phyloP scores from a whole-genome alignment of 2,329 filamentous ascomycete species.

The Fusarium abutilonis region DNA sequence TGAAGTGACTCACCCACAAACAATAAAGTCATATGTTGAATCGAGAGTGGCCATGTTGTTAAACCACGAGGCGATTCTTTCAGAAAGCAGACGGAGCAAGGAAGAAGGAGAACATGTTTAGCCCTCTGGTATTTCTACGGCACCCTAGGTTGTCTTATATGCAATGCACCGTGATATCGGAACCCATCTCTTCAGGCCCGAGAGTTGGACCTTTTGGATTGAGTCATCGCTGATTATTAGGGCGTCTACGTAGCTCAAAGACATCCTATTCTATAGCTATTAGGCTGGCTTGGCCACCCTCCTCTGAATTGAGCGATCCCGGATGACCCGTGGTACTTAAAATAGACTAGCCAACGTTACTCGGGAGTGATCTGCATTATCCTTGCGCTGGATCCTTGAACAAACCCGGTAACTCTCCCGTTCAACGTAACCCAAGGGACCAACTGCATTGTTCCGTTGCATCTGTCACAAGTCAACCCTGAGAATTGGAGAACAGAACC shows the following conservation, averaged over 20 bases:
- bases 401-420: not conserved
- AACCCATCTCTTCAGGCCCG: no score
- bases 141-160: constrained; percentile 22
- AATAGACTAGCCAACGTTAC: constrained; percentile 4
- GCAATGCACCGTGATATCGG: not conserved
- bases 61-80: not conserved
- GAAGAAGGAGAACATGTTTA: not conserved
- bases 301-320: no score
- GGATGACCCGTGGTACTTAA: constrained; percentile 5
- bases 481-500: not conserved
- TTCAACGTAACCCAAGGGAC: not conserved
- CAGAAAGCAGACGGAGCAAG: no score
- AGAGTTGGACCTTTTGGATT: no score
- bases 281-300: no score
- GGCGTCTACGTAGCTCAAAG: no score
- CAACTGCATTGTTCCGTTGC: constrained; percentile 16
- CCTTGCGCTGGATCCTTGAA: not conserved
- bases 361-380: not conserved
- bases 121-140: not conserved
- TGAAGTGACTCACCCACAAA: constrained; percentile 49
- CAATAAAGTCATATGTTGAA: constrained; percentile 48
- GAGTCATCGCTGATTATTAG: no score
- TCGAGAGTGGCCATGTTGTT: constrained; percentile 36
- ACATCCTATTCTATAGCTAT: no score
- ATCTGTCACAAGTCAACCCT: constrained; percentile 10